Evolutionary conservation across 1,284 basidiomycete species (phyloP), one percentile per base, ranked within the genome.

Genomic region (Boletus sp.): DNA sequence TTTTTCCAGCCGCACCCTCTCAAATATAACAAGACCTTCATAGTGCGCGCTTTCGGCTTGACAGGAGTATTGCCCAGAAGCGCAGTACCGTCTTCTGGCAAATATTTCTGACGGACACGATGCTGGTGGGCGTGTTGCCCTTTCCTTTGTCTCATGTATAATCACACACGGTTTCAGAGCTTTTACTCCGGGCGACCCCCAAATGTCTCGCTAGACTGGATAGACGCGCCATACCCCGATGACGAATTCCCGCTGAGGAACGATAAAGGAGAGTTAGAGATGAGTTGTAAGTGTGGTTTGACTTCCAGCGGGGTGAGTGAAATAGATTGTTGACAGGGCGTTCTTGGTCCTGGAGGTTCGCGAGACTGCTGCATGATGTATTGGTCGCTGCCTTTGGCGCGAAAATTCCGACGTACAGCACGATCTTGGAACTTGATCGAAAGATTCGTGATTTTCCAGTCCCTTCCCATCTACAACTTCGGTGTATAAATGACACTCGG

Each of bases 81-180:
- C 75, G 84, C 6, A 74, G 71, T 49, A 72, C 71, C 20, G 68
- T 82, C 4, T 86, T 84, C 58, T 87, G 84, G 82, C 78, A 82
- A 48, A 60, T 85, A 13, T 82, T 82, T 56, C 49, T 68, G 17
- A 61, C 74, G 17, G 82, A 85, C 55, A 78, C 79, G 0, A 78
- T 76, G 73, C 62, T 76, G 23, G 82, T 85, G 55, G 54, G 78
- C 17, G 5, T 22, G 12, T 20, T 1, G 33, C 1, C 5, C 8
- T 27, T 26, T 0, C 6, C 17, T 6, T 14, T 27, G 7, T 36
- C 16, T 30, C 25, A 25, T 2, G 3, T 12, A 38, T 30, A 32
- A 29, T 50, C 14, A 50, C 32, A 22, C 12, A 13, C n/a, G 3
- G 0, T n/a, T 12, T 4, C 53, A 84, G 83, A 84, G 80, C 56